phyloP scores from a whole-genome alignment of 2,329 filamentous ascomycete species.

The Pestalotiopsis sp. region DNA sequence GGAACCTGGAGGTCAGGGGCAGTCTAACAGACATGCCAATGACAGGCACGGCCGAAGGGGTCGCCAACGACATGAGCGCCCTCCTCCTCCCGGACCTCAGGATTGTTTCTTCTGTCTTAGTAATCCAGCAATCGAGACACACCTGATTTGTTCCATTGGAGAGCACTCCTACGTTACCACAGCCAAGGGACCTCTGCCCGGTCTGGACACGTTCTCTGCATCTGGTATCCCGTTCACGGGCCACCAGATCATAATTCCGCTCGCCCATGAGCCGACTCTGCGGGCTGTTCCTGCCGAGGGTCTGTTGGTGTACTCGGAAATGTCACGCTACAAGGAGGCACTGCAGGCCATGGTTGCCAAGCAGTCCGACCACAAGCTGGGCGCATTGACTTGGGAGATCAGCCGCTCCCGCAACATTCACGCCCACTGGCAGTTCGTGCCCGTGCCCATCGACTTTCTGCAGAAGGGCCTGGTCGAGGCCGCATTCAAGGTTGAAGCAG shows the following conservation, averaged over 20 bases:
- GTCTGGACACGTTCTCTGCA: constrained; percentile 64
- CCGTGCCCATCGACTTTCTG: constrained; percentile 70
- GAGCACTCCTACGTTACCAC: constrained; percentile 87
- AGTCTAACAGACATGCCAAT: constrained; percentile 58
- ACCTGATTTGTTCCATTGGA: constrained; percentile 89
- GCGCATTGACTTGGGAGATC: constrained; percentile 91
- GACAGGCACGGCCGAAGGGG: constrained; percentile 46
- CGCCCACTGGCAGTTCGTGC: constrained; percentile 91
- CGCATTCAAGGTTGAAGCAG: constrained; percentile 85
- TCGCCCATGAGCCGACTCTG: constrained; percentile 79
- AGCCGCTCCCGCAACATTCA: constrained; percentile 81
- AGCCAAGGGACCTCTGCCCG: constrained; percentile 86
- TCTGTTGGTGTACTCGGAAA: constrained; percentile 70
- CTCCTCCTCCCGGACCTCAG: constrained; percentile 69
- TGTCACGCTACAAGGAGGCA: constrained; percentile 77
- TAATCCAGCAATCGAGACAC: constrained; percentile 79
- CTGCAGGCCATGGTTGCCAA: constrained; percentile 79
- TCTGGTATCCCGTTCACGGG: constrained; percentile 74
- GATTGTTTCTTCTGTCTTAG: constrained; percentile 96
- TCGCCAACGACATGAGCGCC: constrained; percentile 44
- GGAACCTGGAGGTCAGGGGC: constrained; percentile 37
- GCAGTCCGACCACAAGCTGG: constrained; percentile 62
- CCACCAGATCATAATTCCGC: constrained; percentile 89
- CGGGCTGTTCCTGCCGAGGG: constrained; percentile 63
- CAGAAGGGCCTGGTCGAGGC: constrained; percentile 78